Conservation (phyloP, 176 grass and related monocot genomes). For the Carex pumila region DNA sequence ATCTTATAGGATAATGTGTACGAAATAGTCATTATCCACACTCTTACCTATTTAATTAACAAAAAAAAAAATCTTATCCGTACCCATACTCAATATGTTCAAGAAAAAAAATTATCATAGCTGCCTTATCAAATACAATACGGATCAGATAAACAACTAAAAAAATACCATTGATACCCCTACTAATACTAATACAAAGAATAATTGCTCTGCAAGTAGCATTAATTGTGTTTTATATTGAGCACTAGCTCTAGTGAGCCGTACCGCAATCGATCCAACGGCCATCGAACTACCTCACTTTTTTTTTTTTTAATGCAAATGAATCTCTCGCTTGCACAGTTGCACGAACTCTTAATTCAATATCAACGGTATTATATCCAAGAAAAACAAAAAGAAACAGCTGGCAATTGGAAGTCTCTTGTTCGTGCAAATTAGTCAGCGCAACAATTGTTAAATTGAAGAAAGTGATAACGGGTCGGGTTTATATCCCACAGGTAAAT, state of each 20-base stretch:
- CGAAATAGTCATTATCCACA: too few species aligned
- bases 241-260: too few species aligned
- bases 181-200: not conserved
- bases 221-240: not conserved
- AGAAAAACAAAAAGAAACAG: not conserved
- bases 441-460: not conserved
- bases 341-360: not conserved
- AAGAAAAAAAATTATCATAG: too few species aligned
- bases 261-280: not conserved
- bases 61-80: too few species aligned
- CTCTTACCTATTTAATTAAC: too few species aligned
- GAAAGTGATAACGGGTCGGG: not conserved
- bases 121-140: too few species aligned
- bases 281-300: not conserved
- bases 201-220: not conserved
- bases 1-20: too few species aligned
- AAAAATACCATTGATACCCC: too few species aligned
- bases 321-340: not conserved
- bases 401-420: not conserved
- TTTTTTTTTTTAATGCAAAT: not conserved
- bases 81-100: too few species aligned
- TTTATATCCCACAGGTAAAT: not conserved
- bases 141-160: too few species aligned
- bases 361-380: not conserved
- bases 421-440: not conserved